Conservation (phyloP, 352 stramenopile species). For the Globisporangium takayamanum region DNA sequence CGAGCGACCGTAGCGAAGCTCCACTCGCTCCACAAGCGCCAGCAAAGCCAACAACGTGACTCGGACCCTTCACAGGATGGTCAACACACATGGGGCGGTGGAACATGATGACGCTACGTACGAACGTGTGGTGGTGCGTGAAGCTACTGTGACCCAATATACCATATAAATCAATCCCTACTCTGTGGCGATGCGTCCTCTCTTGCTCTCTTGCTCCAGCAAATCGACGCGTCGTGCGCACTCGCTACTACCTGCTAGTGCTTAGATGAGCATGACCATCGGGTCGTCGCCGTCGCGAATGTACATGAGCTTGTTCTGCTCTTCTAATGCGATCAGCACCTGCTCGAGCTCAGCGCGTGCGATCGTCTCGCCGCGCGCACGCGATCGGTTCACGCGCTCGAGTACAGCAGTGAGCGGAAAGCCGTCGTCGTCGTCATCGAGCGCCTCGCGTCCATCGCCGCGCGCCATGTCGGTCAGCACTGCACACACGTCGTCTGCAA, state of each 20-base stretch:
- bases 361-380: conserved; percentile 24
- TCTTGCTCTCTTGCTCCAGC: conserved; percentile 1
- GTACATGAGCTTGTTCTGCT: conserved; percentile 90
- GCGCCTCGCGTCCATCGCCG: conserved; percentile 9
- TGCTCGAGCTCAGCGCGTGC: conserved; percentile 53
- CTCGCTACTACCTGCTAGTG: no score
- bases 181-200: neutral
- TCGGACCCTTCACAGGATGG: no score
- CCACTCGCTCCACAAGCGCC: neutral
- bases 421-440: conserved; percentile 60
- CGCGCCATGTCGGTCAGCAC: conserved; percentile 56
- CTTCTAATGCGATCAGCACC: conserved; percentile 67
- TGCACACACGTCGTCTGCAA: conserved; percentile 58
- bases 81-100: no score
- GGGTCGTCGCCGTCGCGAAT: conserved; percentile 74
- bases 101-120: no score
- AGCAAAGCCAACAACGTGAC: neutral
- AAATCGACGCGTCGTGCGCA: neutral
- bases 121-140: neutral
- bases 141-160: conserved; percentile 2
- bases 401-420: conserved; percentile 58
- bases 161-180: conserved; percentile 12
- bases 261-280: conserved; percentile 84
- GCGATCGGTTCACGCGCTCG: conserved; percentile 41
- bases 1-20: neutral